These are phyloP conservation scores for Cicer pinnatifidum DNA, from an alignment of 306 rosid species.

Conservation along the genomic window DNA sequence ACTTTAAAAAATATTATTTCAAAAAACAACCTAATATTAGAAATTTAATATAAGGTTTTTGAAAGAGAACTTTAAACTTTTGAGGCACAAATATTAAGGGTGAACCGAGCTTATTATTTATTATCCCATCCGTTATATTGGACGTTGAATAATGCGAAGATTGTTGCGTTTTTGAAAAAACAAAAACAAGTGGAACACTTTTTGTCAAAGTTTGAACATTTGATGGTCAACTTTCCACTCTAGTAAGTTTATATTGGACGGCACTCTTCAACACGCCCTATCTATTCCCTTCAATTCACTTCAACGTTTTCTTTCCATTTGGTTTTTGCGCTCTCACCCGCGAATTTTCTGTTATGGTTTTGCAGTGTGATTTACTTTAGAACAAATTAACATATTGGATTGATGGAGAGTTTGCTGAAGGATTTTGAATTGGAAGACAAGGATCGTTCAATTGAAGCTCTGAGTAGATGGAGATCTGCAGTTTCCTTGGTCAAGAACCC, in stretches of 20 bases:
- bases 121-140: no score
- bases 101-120: no score
- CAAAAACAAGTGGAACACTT: not conserved
- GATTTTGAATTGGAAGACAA: conserved; percentile 61
- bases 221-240: not conserved
- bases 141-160: no score
- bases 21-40: no score
- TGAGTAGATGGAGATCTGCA: conserved; percentile 68
- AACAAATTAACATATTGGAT: no score
- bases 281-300: not conserved
- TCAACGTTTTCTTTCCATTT: not conserved
- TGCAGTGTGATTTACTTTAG: not conserved
- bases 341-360: not conserved
- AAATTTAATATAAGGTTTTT: no score
- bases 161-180: no score
- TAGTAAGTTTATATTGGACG: not conserved
- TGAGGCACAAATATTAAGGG: no score
- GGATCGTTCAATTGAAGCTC: conserved; percentile 49
- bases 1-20: no score
- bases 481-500: conserved; percentile 67
- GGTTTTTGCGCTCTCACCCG: not conserved
- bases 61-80: no score
- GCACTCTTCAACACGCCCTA: not conserved
- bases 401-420: conserved; percentile 52
- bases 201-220: not conserved